These are phyloP conservation scores for Starmerella floricola DNA, from an alignment of 805 yeast species.

Conservation along the genomic window DNA sequence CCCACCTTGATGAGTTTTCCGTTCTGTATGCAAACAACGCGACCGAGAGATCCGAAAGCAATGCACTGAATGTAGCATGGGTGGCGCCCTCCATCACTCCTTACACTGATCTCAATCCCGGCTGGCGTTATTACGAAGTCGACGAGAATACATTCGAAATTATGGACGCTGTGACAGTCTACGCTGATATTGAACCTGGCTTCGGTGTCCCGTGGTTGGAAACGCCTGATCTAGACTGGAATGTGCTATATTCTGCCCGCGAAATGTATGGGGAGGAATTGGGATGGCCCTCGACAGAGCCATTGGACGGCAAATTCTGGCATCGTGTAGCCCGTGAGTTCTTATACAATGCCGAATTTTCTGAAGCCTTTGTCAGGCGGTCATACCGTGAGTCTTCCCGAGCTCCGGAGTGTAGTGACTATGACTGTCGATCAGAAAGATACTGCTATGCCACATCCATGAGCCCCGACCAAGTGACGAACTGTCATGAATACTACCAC, in stretches of 20 bases:
- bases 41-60: conserved; percentile 33
- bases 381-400: conserved; percentile 46
- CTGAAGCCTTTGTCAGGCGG: conserved; percentile 40
- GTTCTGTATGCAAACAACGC: conserved; percentile 43
- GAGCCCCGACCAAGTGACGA: conserved; percentile 24
- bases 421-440: conserved; percentile 29
- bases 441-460: conserved; percentile 33
- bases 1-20: conserved; percentile 57
- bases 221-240: conserved; percentile 46
- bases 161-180: conserved; percentile 48
- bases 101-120: conserved; percentile 46
- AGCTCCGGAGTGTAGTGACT: conserved; percentile 37
- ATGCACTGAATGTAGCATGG: conserved; percentile 48
- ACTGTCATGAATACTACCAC: conserved; percentile 16
- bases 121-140: conserved; percentile 61
- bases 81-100: conserved; percentile 59
- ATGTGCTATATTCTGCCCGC: conserved; percentile 52
- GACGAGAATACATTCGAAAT: conserved; percentile 49
- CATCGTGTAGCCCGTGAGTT: conserved; percentile 41
- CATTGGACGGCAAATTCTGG: conserved; percentile 62
- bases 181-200: conserved; percentile 44
- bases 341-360: conserved; percentile 33
- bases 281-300: conserved; percentile 47
- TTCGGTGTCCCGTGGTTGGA: conserved; percentile 26
- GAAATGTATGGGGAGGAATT: conserved; percentile 37